phyloP scores from a whole-genome alignment of 2,329 filamentous ascomycete genomes.

The Aspergillus tanneri region DNA sequence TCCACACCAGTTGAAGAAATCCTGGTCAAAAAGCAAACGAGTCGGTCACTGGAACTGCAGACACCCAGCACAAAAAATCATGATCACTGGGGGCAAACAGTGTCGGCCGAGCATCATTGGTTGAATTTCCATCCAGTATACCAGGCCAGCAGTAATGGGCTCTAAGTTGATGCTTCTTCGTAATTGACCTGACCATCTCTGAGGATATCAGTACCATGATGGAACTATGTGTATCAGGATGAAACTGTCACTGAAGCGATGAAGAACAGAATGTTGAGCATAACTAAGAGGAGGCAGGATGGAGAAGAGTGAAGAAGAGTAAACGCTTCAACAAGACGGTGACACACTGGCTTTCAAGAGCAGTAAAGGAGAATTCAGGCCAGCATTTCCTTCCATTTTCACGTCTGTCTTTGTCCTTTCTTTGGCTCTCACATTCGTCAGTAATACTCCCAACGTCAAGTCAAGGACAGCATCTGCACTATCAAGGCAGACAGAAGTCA shows the following conservation, averaged over 20 bases:
- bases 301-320: too few relatives aligned
- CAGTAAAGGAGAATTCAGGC: too few relatives aligned
- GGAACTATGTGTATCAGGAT: too few relatives aligned
- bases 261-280: too few relatives aligned
- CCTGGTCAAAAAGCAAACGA: background rate
- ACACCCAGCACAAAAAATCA: background rate
- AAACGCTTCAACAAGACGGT: too few relatives aligned
- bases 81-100: background rate
- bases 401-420: background rate
- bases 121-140: slow-evolving; percentile 13
- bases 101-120: slow-evolving; percentile 14
- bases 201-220: too few relatives aligned
- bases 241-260: too few relatives aligned
- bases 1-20: background rate
- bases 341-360: too few relatives aligned
- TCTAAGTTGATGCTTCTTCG: too few relatives aligned
- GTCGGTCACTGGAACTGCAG: background rate
- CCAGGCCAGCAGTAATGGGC: too few relatives aligned
- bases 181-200: too few relatives aligned
- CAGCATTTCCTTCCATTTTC: background rate
- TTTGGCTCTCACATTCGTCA: slow-evolving; percentile 6
- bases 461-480: slow-evolving; percentile 34
- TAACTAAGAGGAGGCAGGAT: too few relatives aligned
- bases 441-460: slow-evolving; percentile 5
- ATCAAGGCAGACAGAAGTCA: slow-evolving; percentile 41